Base-by-base conservation (phyloP, 805 yeast species). In the Barnettozyma botsteinii region DNA sequence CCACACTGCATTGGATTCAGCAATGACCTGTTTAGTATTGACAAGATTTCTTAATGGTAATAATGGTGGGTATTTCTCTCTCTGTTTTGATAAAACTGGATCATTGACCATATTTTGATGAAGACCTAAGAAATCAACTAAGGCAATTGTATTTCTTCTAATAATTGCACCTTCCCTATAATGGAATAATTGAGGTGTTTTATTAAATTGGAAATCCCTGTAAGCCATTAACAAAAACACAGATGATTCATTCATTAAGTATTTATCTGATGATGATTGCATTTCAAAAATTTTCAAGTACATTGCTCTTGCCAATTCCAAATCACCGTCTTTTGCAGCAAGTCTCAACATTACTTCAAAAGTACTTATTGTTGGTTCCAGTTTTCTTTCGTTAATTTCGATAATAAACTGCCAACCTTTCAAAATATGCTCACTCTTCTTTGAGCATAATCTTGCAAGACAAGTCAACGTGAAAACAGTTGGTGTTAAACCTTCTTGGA, bases 1-100 rank as follows among this genome's bases (percentile, higher is more conserved):
- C 79, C 94, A 76, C 6, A 91, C 42, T 0, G 97, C 97, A 43
- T 77, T 70, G 0, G 91, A 77, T 60, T 91, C 98, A 0, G 81
- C 79, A 31, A 83, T 40, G 1, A 85, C 61, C 45, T 77, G 71
- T 18, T 65, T 54, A 12, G 56, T 45, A 4, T 64, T 46, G 2
- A 51, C 50, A 8, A 84, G 55, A 8, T 66, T 65, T 1, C 66
- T 50, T 1, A 76, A 54, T 1, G 96, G 89, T 31, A 91, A 62
- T 42, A 91, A 75, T 3, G 97, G 97, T 3, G 87, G 75, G 12
- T 44, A 44, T 9, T 40, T 42, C 9, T 47, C 47, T 19, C 51
- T 49, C 12, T 41, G 41, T 23, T 45, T 52, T 17, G 43, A 45
- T 7, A 50, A 37, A 5, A 34, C 27, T 4, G 40, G 23, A 20